Percentiles rank a stretch among this genome's conserved stretches.
These are phyloP conservation scores for Phytophthora citrophthora DNA, from an alignment of 352 stramenopile genomes.

Conservation along the genomic window DNA sequence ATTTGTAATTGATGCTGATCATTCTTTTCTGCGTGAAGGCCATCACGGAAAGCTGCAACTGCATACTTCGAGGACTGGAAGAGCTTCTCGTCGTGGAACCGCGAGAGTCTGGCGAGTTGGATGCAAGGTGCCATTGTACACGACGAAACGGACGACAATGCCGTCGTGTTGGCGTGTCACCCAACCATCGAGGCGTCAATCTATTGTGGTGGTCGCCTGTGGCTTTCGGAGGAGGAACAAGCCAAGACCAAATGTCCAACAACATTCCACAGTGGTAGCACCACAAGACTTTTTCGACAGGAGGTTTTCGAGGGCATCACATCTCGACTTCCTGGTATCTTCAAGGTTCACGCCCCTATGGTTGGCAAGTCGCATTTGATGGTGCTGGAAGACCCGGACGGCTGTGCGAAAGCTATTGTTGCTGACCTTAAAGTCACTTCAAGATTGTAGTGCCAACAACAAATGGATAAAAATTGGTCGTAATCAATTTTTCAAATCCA, in stretches of 20 bases:
- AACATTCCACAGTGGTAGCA: conserved; percentile 42
- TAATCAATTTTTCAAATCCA: conserved; percentile 12
- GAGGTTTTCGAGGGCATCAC: conserved; percentile 31
- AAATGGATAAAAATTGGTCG: conserved; percentile 1
- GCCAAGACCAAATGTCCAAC: conserved; percentile 29
- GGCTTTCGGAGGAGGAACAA: conserved; percentile 29
- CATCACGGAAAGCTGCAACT: conserved; percentile 29
- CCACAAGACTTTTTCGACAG: conserved; percentile 32
- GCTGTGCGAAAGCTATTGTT: conserved; percentile 41
- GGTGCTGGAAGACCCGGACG: conserved; percentile 47
- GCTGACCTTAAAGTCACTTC: conserved; percentile 19
- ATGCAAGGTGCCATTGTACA: conserved; percentile 39
- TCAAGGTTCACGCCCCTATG: conserved; percentile 28
- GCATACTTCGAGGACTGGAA: conserved; percentile 41
- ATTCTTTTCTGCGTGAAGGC: conserved; percentile 16
- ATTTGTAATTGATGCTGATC: not conserved
- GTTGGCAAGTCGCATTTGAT: conserved; percentile 39
- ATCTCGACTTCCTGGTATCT: conserved; percentile 30
- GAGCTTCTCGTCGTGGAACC: conserved; percentile 48
- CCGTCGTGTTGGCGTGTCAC: conserved; percentile 33
- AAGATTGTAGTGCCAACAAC: conserved; percentile 1
- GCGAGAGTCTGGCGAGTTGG: conserved; percentile 41
- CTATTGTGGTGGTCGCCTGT: conserved; percentile 34
- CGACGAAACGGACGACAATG: conserved; percentile 12
- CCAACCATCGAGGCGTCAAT: conserved; percentile 37